These are phyloP conservation scores for Populus tremula DNA, from an alignment of 345 rosid species.

Conservation along the genomic window DNA sequence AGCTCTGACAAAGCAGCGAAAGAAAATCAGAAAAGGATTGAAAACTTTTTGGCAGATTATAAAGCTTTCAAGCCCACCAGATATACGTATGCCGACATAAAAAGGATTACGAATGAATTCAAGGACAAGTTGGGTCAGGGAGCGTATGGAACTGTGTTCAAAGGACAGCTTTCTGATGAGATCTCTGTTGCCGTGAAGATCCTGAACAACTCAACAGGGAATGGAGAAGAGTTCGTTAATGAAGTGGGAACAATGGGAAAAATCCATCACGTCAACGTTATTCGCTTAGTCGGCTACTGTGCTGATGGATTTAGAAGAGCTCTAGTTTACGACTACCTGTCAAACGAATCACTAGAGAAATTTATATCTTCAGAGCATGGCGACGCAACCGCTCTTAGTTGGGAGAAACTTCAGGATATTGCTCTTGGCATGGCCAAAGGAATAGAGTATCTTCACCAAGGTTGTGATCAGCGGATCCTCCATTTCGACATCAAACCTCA, in stretches of 20 bases:
- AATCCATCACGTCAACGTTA: constrained; percentile 26
- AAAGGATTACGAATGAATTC: constrained; percentile 23
- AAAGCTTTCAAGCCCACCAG: constrained; percentile 26
- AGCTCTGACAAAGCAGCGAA: constrained; percentile 6
- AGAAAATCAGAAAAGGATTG: constrained; percentile 7
- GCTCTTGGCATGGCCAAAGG: constrained; percentile 24
- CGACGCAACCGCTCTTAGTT: neutral
- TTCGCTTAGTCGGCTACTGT: constrained; percentile 21
- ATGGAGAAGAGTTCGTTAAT: constrained; percentile 25
- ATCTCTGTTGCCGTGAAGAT: constrained; percentile 25
- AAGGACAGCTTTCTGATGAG: constrained; percentile 26
- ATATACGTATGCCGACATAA: constrained; percentile 13
- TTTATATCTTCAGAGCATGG: constrained; percentile 7
- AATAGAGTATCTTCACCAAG: constrained; percentile 28
- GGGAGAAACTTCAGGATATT: constrained; percentile 24
- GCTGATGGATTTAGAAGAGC: constrained; percentile 32
- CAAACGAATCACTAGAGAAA: constrained; percentile 17
- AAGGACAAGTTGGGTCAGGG: constrained; percentile 24
- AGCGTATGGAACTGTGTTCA: constrained; percentile 25
- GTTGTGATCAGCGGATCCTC: constrained; percentile 24
- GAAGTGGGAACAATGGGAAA: constrained; percentile 26
- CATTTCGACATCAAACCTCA: constrained; percentile 33
- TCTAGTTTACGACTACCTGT: constrained; percentile 19
- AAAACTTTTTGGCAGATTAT: constrained; percentile 26
- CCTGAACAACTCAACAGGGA: constrained; percentile 15